A percentile compares a stretch with the other conserved stretches of the same genome.
phyloP scores from a whole-genome alignment of 805 yeast genomes.

The Huiozyma sinensis region DNA sequence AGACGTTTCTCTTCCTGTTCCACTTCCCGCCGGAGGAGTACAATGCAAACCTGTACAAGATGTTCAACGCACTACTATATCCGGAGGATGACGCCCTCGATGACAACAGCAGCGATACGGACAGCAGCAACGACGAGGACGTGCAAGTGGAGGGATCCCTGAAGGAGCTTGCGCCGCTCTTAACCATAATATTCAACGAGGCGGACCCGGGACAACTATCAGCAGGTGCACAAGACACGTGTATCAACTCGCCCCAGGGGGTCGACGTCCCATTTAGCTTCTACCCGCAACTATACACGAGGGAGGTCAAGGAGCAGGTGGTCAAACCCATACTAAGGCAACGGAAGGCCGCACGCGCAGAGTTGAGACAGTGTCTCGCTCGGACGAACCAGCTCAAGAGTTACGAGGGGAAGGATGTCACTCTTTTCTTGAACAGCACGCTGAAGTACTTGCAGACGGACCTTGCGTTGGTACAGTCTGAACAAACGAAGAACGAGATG shows the following conservation, averaged over 20 bases:
- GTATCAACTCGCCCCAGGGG: slow-evolving; percentile 14
- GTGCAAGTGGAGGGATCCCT: slow-evolving; percentile 16
- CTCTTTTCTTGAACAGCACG: slow-evolving; percentile 20
- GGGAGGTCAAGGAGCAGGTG: slow-evolving; percentile 17
- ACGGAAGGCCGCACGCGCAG: slow-evolving; percentile 13
- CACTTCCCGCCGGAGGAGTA: slow-evolving; percentile 28
- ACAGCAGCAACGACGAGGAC: background rate
- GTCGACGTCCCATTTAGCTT: slow-evolving; percentile 25
- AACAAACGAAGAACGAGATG: background rate
- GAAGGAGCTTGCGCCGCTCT: slow-evolving; percentile 17
- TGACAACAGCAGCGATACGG: background rate
- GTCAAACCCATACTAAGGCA: slow-evolving; percentile 17
- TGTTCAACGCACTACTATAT: slow-evolving; percentile 25
- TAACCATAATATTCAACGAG: slow-evolving; percentile 26
- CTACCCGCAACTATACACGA: slow-evolving; percentile 26
- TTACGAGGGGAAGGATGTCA: slow-evolving; percentile 24
- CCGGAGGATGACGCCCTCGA: slow-evolving; percentile 15
- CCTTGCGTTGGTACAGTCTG: background rate
- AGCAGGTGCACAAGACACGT: slow-evolving; percentile 5
- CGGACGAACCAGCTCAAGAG: slow-evolving; percentile 20
- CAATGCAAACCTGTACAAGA: slow-evolving; percentile 22
- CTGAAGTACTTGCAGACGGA: slow-evolving; percentile 17
- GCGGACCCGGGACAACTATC: slow-evolving; percentile 8
- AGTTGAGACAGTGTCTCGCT: slow-evolving; percentile 11
- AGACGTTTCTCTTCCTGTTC: slow-evolving; percentile 20